phyloP scores from a whole-genome alignment of 78 protist species.

The Cavenderia fasciculata region DNA sequence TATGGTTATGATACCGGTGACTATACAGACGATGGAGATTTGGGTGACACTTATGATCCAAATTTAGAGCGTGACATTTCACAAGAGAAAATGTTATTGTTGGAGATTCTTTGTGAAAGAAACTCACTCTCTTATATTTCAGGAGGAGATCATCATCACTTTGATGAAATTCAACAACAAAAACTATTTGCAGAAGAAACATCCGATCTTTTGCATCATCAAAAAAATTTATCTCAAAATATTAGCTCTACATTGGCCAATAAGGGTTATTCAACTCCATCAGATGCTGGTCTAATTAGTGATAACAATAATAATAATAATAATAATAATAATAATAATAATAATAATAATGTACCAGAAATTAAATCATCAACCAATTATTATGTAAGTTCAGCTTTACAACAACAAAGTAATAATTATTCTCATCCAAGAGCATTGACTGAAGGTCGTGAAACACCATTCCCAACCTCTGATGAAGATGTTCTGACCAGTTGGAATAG shows the following conservation, averaged over 20 bases:
- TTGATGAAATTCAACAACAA: no score
- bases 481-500: conserved; percentile 44
- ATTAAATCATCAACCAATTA: background rate
- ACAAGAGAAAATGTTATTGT: no score
- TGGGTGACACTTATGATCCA: background rate
- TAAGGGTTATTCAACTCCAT: no score
- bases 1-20: no score
- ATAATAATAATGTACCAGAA: background rate
- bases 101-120: no score
- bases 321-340: background rate
- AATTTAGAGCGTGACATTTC: no score
- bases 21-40: background rate
- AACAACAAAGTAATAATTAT: background rate
- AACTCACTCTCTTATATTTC: no score
- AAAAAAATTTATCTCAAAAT: no score
- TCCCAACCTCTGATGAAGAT: background rate
- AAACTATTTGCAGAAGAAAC: no score
- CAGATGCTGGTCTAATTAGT: background rate
- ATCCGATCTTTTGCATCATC: no score
- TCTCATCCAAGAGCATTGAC: conserved; percentile 46
- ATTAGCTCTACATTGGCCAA: no score
- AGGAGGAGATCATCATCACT: no score
- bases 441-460: background rate
- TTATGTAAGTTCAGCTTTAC: conserved; percentile 8
- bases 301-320: background rate